Conservation (phyloP, 768 basidiomycete species). For the Rhodotorula paludigena region DNA sequence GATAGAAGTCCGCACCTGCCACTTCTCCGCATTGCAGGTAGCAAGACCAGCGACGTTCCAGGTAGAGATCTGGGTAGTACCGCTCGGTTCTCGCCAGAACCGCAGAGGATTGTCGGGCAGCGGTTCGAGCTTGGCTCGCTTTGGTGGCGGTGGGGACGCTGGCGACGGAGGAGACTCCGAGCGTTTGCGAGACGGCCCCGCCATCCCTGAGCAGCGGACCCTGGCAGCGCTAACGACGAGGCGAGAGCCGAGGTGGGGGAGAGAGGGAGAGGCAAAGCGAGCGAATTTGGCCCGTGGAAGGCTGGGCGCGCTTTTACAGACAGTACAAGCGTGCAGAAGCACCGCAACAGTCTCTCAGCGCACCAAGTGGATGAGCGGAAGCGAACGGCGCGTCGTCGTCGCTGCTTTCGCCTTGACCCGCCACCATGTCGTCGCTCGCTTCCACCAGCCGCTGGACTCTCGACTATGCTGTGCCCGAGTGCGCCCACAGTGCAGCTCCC, state of each 20-base stretch:
- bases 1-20: slow-evolving; percentile 5
- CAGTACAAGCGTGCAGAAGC: no score
- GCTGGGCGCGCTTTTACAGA: no score
- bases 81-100: slow-evolving; percentile 41
- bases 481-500: neutral
- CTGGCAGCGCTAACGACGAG: no score
- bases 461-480: slow-evolving; percentile 13
- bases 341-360: no score
- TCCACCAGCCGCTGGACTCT: slow-evolving; percentile 20
- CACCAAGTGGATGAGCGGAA: neutral
- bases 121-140: neutral
- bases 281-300: no score
- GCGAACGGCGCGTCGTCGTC: neutral
- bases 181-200: neutral
- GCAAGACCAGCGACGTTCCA: slow-evolving; percentile 79
- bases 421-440: neutral
- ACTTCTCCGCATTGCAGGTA: slow-evolving; percentile 47
- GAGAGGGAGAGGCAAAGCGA: no score
- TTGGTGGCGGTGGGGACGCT: neutral
- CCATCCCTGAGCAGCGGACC: no score
- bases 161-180: neutral
- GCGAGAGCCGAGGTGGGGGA: no score
- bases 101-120: slow-evolving; percentile 20
- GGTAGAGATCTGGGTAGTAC: slow-evolving; percentile 57
- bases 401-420: neutral